A percentile compares a stretch with the other conserved stretches of the same genome.
Evolutionary conservation across 2,329 filamentous ascomycete genomes (phyloP).

Genomic region (Arthrobotrys conoides): DNA sequence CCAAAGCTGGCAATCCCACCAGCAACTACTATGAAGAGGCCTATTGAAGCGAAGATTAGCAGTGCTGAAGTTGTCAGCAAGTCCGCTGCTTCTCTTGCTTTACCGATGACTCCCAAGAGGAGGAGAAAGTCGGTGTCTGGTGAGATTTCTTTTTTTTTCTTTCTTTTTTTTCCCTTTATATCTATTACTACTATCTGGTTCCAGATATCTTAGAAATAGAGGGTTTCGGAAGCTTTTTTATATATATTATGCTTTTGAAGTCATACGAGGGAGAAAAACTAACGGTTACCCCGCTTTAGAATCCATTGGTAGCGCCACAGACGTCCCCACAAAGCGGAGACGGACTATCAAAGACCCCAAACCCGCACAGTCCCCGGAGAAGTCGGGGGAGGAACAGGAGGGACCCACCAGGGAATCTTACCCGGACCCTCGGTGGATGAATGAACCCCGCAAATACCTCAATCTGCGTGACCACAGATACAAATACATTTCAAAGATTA

Average conservation of each 20-base stretch:
- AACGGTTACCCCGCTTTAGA: conserved; percentile 38
- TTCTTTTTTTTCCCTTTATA: background rate
- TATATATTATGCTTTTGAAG: background rate
- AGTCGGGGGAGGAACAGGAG: conserved; percentile 53
- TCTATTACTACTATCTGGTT: conserved; percentile 1
- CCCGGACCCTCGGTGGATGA: conserved; percentile 60
- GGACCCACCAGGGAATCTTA: conserved; percentile 52
- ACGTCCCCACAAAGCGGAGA: conserved; percentile 39
- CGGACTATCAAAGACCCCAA: conserved; percentile 44
- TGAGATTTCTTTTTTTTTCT: conserved; percentile 33
- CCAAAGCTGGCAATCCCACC: conserved; percentile 54
- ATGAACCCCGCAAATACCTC: conserved; percentile 52
- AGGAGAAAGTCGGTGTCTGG: conserved; percentile 57
- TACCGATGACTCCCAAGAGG: conserved; percentile 42
- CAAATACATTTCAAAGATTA: conserved; percentile 60
- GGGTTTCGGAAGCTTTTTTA: background rate
- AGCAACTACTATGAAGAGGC: conserved; percentile 45
- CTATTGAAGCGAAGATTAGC: conserved; percentile 27
- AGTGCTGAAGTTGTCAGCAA: conserved; percentile 46
- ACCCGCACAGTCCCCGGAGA: conserved; percentile 51
- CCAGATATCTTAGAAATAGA: background rate
- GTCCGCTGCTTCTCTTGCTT: conserved; percentile 31
- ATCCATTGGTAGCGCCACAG: conserved; percentile 42
- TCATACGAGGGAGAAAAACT: conserved; percentile 23
- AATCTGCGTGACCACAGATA: conserved; percentile 51